Evolutionary conservation across 106 monocot genomes (phyloP).

Genomic region (Dioscorea alata): DNA sequence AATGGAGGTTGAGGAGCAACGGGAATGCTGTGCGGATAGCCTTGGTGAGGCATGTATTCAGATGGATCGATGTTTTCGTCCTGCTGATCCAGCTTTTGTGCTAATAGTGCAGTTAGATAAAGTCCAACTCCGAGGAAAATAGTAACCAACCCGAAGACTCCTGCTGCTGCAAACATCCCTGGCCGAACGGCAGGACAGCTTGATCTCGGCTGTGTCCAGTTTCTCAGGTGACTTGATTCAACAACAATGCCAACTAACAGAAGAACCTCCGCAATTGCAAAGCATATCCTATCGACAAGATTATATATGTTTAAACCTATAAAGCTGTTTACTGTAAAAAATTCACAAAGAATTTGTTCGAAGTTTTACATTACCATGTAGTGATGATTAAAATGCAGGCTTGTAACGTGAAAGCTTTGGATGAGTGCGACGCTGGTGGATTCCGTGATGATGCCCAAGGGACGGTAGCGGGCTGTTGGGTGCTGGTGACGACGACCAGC

Average conservation of each 20-base stretch:
- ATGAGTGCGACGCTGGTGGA: slow-evolving; percentile 3
- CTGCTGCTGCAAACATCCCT: slow-evolving; percentile 66
- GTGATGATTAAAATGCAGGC: slow-evolving; percentile 59
- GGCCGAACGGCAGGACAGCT: slow-evolving; percentile 44
- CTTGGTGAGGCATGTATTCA: too few species aligned
- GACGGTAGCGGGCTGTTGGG: slow-evolving; percentile 9
- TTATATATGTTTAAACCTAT: background rate
- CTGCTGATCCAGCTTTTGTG: slow-evolving; percentile 21
- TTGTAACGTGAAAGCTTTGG: slow-evolving; percentile 33
- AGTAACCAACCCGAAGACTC: slow-evolving; percentile 57
- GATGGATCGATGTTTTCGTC: too few species aligned
- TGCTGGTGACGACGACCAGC: slow-evolving; percentile 45
- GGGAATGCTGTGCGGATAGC: too few species aligned
- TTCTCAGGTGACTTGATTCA: slow-evolving; percentile 57
- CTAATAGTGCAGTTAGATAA: slow-evolving; percentile 55
- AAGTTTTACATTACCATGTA: slow-evolving; percentile 38
- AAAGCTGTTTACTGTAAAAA: too few species aligned
- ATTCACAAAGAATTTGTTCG: too few species aligned
- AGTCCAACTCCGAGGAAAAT: slow-evolving; percentile 77
- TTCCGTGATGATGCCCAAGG: slow-evolving; percentile 7
- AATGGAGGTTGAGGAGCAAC: too few species aligned
- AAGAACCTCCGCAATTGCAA: slow-evolving; percentile 69
- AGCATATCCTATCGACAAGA: slow-evolving; percentile 44
- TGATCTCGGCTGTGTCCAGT: slow-evolving; percentile 45
- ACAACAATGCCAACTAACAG: slow-evolving; percentile 59